Conservation (phyloP, 164 flowering plant species). For the Vitis amurensis region DNA sequence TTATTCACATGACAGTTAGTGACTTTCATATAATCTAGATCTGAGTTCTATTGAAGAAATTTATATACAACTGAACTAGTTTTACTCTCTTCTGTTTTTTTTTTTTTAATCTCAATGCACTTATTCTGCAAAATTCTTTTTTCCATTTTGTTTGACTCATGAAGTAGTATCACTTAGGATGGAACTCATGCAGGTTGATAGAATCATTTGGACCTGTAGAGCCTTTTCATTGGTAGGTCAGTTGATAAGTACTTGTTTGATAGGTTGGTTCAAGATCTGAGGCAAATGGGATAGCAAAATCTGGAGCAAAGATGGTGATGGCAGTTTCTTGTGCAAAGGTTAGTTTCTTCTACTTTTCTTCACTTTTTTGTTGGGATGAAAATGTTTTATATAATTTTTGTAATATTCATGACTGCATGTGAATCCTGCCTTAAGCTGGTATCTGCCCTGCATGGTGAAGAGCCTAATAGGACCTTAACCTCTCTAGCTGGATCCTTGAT, state of each 20-base stretch:
- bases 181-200: neutral
- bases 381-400: neutral
- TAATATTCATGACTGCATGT: neutral
- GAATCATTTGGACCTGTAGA: neutral
- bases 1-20: no score
- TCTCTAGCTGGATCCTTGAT: neutral
- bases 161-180: no score
- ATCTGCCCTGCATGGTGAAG: neutral
- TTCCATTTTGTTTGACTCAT: no score
- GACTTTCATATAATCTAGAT: no score
- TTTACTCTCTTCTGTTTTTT: no score
- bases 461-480: neutral
- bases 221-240: slow-evolving; percentile 2
- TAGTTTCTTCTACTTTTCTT: neutral
- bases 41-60: no score
- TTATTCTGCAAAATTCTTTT: no score
- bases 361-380: neutral
- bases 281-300: slow-evolving; percentile 96
- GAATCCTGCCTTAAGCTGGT: neutral
- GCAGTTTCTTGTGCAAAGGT: slow-evolving; percentile 99
- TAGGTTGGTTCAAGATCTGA: slow-evolving; percentile 98
- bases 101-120: no score
- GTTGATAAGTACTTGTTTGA: slow-evolving; percentile 4
- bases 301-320: slow-evolving; percentile 99
- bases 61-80: no score